Conservation (phyloP, 352 stramenopile species). For the Globisporangium echinulatum region DNA sequence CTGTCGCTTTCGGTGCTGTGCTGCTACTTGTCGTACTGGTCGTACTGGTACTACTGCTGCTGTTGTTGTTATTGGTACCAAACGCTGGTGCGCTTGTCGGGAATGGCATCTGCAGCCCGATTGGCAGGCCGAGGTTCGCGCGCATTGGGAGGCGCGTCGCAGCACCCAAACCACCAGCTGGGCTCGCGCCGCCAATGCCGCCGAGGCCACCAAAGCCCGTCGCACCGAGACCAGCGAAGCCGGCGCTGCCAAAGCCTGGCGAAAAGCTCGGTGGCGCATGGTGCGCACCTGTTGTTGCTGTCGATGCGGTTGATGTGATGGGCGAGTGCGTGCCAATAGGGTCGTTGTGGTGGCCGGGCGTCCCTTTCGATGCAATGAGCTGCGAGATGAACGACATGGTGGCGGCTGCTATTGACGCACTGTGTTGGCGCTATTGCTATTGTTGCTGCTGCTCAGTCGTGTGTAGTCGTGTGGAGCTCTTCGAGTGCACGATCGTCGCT, state of each 20-base stretch:
- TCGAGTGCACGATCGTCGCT: neutral
- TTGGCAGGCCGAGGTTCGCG: constrained; percentile 14
- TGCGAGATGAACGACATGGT: constrained; percentile 17
- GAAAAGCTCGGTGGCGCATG: neutral
- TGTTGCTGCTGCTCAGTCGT: neutral
- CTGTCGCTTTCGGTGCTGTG: neutral
- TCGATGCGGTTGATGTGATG: constrained; percentile 1
- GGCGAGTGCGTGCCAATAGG: neutral
- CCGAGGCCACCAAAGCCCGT: constrained; percentile 3
- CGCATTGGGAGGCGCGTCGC: constrained; percentile 10
- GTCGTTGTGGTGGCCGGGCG: constrained; percentile 4
- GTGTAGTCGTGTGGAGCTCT: neutral
- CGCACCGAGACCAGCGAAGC: constrained; percentile 1
- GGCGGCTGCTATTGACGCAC: neutral
- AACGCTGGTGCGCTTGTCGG: neutral
- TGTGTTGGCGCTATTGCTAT: neutral
- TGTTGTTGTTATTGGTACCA: neutral
- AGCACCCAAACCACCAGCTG: constrained; percentile 1
- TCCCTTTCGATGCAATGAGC: constrained; percentile 15
- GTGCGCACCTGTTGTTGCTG: neutral
- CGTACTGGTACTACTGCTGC: neutral
- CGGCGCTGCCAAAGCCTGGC: constrained; percentile 4
- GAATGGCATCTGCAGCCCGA: constrained; percentile 17
- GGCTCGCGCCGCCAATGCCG: constrained; percentile 7
- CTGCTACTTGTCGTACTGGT: neutral